phyloP scores from a whole-genome alignment of 176 grass and related monocot genomes.

The Aechmea fasciata region DNA sequence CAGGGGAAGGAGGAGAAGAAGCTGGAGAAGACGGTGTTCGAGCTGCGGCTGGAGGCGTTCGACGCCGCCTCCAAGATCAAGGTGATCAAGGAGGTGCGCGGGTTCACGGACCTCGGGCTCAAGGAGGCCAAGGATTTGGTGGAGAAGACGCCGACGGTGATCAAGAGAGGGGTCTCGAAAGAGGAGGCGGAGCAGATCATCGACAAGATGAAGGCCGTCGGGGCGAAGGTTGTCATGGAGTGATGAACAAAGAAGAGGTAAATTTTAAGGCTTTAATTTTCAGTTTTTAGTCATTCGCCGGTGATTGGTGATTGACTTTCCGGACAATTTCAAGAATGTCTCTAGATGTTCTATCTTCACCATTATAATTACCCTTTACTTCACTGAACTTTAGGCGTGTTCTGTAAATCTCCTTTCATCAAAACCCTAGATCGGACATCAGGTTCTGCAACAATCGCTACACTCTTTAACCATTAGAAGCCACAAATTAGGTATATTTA shows the following conservation, averaged over 20 bases:
- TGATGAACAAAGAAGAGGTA: conserved; percentile 25
- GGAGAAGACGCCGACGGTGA: conserved; percentile 72
- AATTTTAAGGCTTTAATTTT: background rate
- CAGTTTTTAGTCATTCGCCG: too few species aligned
- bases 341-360: too few species aligned
- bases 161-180: conserved; percentile 73
- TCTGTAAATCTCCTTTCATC: too few species aligned
- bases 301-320: too few species aligned
- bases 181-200: conserved; percentile 76
- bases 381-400: too few species aligned
- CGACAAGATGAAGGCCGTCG: conserved; percentile 82
- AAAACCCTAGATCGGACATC: too few species aligned
- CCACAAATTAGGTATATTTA: too few species aligned
- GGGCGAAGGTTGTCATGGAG: conserved; percentile 76
- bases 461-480: too few species aligned
- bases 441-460: too few species aligned
- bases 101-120: conserved; percentile 76
- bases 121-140: conserved; percentile 98
- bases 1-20: conserved; percentile 43
- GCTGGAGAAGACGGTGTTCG: conserved; percentile 88
- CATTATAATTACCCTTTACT: too few species aligned
- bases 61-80: conserved; percentile 94
- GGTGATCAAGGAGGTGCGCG: conserved; percentile 93
- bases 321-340: too few species aligned
- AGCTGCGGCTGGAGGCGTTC: conserved; percentile 65